Conservation (phyloP, 1,284 basidiomycete species). For the Lignosus rhinocerotis region DNA sequence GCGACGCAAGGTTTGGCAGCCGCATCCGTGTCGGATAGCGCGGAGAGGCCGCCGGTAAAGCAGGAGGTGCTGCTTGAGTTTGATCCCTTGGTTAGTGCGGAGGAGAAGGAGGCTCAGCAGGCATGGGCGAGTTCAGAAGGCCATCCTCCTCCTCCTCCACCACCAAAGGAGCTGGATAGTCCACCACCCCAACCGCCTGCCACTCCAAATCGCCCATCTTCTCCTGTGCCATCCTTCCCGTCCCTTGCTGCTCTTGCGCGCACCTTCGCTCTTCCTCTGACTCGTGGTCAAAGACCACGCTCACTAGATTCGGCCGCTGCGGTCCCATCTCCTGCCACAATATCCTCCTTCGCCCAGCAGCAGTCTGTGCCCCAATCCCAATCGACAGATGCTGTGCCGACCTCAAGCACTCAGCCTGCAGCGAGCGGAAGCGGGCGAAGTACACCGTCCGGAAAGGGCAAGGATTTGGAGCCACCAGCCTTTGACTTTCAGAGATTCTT, state of each 20-base stretch:
- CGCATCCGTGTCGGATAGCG: constrained; percentile 14
- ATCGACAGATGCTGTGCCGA: constrained; percentile 10
- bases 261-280: constrained; percentile 54
- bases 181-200: constrained; percentile 27
- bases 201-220: constrained; percentile 27
- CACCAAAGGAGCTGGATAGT: constrained; percentile 34
- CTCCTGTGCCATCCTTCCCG: constrained; percentile 49
- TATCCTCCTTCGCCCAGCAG: constrained; percentile 55
- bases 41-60: constrained; percentile 13
- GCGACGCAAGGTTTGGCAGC: constrained; percentile 37
- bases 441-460: constrained; percentile 25
- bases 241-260: constrained; percentile 65
- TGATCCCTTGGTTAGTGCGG: constrained; percentile 60
- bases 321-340: constrained; percentile 52
- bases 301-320: constrained; percentile 56
- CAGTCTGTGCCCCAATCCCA: constrained; percentile 35
- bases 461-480: constrained; percentile 37
- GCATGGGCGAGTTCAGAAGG: constrained; percentile 62
- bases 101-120: constrained; percentile 56
- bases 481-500: constrained; percentile 90
- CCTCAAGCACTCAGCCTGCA: constrained; percentile 2
- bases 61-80: constrained; percentile 58
- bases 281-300: constrained; percentile 48
- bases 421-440: constrained; percentile 26
- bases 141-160: constrained; percentile 51